These are phyloP conservation scores for Dalbergia oliveri DNA, from an alignment of 306 rosid genomes.

Conservation along the genomic window DNA sequence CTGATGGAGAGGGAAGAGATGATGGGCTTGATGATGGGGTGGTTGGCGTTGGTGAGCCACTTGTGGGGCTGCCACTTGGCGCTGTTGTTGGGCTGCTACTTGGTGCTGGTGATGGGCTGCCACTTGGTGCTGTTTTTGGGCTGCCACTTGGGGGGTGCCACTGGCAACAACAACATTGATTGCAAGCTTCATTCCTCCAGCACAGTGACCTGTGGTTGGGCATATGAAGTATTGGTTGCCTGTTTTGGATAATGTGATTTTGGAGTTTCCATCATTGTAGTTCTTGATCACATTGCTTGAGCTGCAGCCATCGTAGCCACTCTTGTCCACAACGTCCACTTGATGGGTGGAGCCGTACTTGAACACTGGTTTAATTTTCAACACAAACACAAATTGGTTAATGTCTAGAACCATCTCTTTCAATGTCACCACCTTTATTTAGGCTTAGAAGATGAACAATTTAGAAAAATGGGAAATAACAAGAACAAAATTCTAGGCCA, in stretches of 20 bases:
- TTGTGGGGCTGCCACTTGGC: constrained; percentile 44
- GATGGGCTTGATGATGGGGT: neutral
- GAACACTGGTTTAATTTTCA: constrained; percentile 59
- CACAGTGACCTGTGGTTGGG: constrained; percentile 60
- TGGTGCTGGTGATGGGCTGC: neutral
- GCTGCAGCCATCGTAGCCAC: constrained; percentile 53
- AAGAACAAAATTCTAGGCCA: too few relatives aligned
- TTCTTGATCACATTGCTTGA: constrained; percentile 42
- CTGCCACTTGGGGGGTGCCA: constrained; percentile 41
- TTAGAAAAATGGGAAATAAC: too few relatives aligned
- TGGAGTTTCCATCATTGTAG: constrained; percentile 46
- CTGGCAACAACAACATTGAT: constrained; percentile 61
- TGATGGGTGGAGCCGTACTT: constrained; percentile 51
- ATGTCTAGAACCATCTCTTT: too few relatives aligned
- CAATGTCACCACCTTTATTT: too few relatives aligned
- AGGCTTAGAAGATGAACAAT: too few relatives aligned
- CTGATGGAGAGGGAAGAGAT: constrained; percentile 36
- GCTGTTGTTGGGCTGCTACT: neutral
- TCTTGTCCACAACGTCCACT: constrained; percentile 53
- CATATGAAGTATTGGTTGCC: constrained; percentile 68
- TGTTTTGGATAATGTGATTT: constrained; percentile 32
- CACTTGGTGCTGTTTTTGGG: constrained; percentile 13
- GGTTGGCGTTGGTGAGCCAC: constrained; percentile 43
- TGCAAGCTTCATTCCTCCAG: constrained; percentile 65
- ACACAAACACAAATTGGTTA: constrained; percentile 1